Evolutionary conservation across 192 early-diverging fungal species (phyloP).

Genomic region (Entomortierella lignicola): DNA sequence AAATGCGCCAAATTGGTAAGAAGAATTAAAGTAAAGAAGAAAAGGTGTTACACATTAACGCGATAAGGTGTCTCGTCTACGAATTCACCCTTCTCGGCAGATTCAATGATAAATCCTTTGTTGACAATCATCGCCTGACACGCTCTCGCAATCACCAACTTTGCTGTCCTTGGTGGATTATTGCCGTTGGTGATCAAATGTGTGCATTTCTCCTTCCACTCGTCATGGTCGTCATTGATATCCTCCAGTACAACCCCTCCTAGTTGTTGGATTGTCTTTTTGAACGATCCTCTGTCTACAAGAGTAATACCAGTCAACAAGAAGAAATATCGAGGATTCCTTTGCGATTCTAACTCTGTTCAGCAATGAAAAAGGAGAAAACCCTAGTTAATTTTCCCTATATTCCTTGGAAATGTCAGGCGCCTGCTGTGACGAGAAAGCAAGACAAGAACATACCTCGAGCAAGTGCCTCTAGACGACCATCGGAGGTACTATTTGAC

Average conservation of each 20-base stretch:
- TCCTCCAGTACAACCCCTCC: constrained; percentile 40
- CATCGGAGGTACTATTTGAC: not conserved
- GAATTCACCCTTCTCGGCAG: constrained; percentile 13
- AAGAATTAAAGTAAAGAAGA: too few relatives aligned
- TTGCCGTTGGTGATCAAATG: constrained; percentile 45
- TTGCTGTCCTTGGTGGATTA: constrained; percentile 40
- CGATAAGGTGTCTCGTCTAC: constrained; percentile 34
- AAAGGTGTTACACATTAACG: constrained; percentile 5
- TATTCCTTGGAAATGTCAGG: not conserved
- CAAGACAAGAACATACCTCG: not conserved
- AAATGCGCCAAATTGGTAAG: too few relatives aligned
- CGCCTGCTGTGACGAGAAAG: too few relatives aligned
- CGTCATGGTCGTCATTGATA: constrained; percentile 10
- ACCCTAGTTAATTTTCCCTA: too few relatives aligned
- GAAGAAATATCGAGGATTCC: constrained; percentile 5
- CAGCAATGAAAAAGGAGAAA: not conserved
- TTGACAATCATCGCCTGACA: constrained; percentile 20
- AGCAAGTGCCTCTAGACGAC: constrained; percentile 8
- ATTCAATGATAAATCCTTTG: constrained; percentile 31
- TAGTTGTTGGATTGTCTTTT: constrained; percentile 17
- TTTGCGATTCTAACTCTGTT: constrained; percentile 8
- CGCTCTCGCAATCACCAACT: constrained; percentile 28
- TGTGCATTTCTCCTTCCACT: constrained; percentile 33
- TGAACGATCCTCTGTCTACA: constrained; percentile 12
- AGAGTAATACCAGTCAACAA: constrained; percentile 25